Percentiles rank a stretch among this genome's conserved stretches.
Conservation (phyloP, 148 eudicot genomes). For the Rhododendron ovatum region DNA sequence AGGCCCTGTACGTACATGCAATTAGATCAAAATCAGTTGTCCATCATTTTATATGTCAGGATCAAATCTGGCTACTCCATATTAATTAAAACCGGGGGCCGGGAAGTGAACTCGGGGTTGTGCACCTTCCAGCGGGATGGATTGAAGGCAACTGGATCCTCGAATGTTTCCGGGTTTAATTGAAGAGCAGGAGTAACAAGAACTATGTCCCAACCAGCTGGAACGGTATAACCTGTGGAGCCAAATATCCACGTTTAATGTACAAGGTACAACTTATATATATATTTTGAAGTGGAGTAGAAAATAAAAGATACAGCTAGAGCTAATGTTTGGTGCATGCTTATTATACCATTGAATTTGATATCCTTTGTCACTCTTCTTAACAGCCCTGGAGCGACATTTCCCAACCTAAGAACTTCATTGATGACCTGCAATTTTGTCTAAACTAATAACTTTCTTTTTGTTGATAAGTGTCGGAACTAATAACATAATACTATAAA, state of each 20-base stretch:
- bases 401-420: slow-evolving; percentile 52
- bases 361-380: slow-evolving; percentile 41
- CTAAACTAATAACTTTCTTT: no score
- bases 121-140: slow-evolving; percentile 9
- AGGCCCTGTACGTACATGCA: not conserved
- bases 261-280: not conserved
- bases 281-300: not conserved
- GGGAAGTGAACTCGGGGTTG: not conserved
- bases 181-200: slow-evolving; percentile 4
- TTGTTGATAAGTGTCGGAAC: no score
- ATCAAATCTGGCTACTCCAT: no score
- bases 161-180: not conserved
- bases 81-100: not conserved
- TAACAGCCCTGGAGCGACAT: slow-evolving; percentile 43
- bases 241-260: not conserved
- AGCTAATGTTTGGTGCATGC: not conserved
- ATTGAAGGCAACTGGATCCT: not conserved
- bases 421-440: slow-evolving; percentile 40
- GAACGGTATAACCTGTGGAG: not conserved
- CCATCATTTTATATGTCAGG: not conserved
- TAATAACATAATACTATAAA: not conserved
- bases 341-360: not conserved
- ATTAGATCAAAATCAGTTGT: not conserved
- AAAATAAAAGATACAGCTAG: not conserved
- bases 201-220: slow-evolving; percentile 5